phyloP scores from a whole-genome alignment of 2,329 filamentous ascomycete genomes.

The Dactylellina drechsleri region DNA sequence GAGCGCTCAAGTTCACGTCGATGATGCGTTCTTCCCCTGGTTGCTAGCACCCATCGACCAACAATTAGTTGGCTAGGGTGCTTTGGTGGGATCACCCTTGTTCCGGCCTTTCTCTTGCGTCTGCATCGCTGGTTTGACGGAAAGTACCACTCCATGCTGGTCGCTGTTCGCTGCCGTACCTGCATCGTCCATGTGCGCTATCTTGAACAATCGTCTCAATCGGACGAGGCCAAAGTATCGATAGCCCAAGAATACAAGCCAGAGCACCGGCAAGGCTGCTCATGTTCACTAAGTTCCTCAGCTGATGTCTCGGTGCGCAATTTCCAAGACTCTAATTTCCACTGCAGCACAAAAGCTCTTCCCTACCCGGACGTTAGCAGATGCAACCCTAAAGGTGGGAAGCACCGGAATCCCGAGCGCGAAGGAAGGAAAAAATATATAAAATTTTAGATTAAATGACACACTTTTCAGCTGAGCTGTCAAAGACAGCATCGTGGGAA shows the following conservation, averaged over 20 bases:
- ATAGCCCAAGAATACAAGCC: conserved; percentile 18
- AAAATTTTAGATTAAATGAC: conserved; percentile 20
- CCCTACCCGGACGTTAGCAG: conserved; percentile 10
- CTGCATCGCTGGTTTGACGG: too few species aligned
- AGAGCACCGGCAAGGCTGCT: not conserved
- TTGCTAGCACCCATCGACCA: too few species aligned
- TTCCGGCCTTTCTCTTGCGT: too few species aligned
- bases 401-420: conserved; percentile 13
- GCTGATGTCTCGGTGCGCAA: conserved; percentile 44
- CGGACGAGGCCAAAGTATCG: conserved; percentile 14
- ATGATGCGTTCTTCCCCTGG: too few species aligned
- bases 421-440: conserved; percentile 14
- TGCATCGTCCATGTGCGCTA: not conserved
- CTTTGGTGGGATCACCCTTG: too few species aligned
- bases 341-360: conserved; percentile 32
- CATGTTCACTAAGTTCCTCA: conserved; percentile 11
- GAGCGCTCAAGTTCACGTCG: too few species aligned
- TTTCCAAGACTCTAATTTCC: conserved; percentile 52
- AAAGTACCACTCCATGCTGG: too few species aligned
- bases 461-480: conserved; percentile 44
- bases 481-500: conserved; percentile 19
- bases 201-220: conserved; percentile 22
- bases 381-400: conserved; percentile 27
- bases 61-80: too few species aligned
- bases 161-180: not conserved